phyloP scores from a whole-genome alignment of 257 asterid species.

The Solanum paucissectum region DNA sequence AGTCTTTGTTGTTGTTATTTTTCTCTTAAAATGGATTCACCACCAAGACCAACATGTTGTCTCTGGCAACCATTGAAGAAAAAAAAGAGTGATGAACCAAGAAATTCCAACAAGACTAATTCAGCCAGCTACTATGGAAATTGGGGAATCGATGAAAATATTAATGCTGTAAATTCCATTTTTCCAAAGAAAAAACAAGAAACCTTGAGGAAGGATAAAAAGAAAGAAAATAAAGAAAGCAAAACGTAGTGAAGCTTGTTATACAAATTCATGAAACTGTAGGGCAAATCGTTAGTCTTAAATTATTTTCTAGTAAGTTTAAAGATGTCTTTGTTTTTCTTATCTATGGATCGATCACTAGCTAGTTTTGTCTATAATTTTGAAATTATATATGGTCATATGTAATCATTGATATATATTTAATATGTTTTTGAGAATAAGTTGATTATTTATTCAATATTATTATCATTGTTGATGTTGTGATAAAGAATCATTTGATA shows the following conservation, averaged over 20 bases:
- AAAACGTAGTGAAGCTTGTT: background rate
- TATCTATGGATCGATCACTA: background rate
- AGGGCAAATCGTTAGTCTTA: background rate
- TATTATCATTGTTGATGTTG: background rate
- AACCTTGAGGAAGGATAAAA: background rate
- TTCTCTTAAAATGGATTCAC: background rate
- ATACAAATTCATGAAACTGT: background rate
- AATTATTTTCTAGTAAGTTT: background rate
- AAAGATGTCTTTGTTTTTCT: background rate
- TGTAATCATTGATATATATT: background rate
- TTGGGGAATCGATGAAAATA: conserved; percentile 1
- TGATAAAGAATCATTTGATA: background rate
- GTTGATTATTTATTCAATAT: background rate
- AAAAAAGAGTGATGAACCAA: background rate
- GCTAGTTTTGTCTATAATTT: background rate
- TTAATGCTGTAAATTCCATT: background rate
- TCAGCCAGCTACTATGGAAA: background rate
- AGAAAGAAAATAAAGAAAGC: background rate
- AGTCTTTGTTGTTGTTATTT: background rate
- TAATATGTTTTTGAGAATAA: background rate
- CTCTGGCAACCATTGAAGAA: background rate
- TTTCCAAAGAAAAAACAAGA: background rate
- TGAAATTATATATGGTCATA: background rate
- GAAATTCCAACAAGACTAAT: background rate
- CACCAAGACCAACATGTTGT: background rate